These are phyloP conservation scores for Clonostachys byssicola DNA, from an alignment of 2,329 filamentous ascomycete species.

Conservation along the genomic window DNA sequence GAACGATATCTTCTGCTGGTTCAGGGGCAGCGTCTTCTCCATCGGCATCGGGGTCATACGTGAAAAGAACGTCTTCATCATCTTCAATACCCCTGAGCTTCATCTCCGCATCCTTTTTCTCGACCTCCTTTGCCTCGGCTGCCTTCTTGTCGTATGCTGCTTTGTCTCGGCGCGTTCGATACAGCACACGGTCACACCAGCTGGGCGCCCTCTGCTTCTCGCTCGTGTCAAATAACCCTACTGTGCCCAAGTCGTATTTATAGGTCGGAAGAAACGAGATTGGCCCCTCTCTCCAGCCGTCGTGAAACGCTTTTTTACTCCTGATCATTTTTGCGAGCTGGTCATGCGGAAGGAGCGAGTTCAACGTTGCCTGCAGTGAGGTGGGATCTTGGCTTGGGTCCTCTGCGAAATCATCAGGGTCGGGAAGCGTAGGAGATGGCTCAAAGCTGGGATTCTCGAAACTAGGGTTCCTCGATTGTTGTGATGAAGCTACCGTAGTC, in stretches of 20 bases:
- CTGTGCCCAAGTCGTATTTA: constrained; percentile 94
- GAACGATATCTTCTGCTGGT: constrained; percentile 3
- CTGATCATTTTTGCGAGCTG: constrained; percentile 75
- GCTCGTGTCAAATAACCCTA: constrained; percentile 89
- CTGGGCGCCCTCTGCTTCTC: constrained; percentile 91
- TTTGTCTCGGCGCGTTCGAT: constrained; percentile 69
- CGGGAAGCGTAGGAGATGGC: constrained; percentile 41
- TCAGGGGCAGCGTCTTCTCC: constrained; percentile 31
- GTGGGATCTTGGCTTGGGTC: constrained; percentile 74
- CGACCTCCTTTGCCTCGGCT: constrained; percentile 61
- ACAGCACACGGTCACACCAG: constrained; percentile 96
- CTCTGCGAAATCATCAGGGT: constrained; percentile 62
- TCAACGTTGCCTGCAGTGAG: constrained; percentile 82
- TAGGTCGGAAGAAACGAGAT: constrained; percentile 92
- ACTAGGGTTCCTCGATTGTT: constrained; percentile 10
- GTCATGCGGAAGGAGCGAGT: constrained; percentile 85
- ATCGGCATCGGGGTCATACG: constrained; percentile 79
- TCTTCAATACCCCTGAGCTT: constrained; percentile 70
- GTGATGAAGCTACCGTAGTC: constrained; percentile 21
- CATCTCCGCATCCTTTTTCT: constrained; percentile 80
- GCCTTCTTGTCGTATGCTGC: constrained; percentile 59
- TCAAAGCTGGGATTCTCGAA: constrained; percentile 27
- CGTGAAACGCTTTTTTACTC: constrained; percentile 75
- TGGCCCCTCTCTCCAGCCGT: constrained; percentile 86
- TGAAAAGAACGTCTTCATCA: constrained; percentile 76